phyloP scores from a whole-genome alignment of 805 yeast genomes.

The Jamesozyma gamospora region DNA sequence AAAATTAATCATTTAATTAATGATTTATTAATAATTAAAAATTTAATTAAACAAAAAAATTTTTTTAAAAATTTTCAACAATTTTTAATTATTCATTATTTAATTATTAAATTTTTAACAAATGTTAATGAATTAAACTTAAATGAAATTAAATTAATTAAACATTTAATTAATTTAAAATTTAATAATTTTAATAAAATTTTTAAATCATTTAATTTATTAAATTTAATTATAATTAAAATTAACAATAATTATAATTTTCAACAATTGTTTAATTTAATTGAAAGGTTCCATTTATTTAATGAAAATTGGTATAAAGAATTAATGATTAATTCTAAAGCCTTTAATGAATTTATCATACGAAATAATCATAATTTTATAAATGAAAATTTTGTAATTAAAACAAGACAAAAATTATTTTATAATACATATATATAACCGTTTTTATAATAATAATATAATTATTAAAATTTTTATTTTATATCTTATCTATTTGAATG shows the following conservation, averaged over 20 bases:
- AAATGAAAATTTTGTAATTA: not conserved
- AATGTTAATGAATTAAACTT: not conserved
- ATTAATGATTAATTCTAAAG: slow-evolving; percentile 3
- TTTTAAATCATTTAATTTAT: slow-evolving; percentile 14
- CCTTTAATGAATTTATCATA: slow-evolving; percentile 9
- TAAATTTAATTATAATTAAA: slow-evolving; percentile 4
- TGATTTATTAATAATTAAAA: too few relatives aligned
- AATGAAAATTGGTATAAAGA: slow-evolving; percentile 9
- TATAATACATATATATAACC: not conserved
- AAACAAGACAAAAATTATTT: slow-evolving; percentile 1
- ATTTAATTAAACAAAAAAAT: too few relatives aligned
- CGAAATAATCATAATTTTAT: slow-evolving; percentile 1
- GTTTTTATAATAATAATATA: slow-evolving; percentile 1
- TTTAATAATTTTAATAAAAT: slow-evolving; percentile 15
- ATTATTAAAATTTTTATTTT: not conserved
- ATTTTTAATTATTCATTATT: not conserved
- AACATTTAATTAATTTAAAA: slow-evolving; percentile 6
- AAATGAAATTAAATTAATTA: not conserved
- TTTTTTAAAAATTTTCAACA: not conserved
- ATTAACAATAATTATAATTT: not conserved
- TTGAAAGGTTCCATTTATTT: slow-evolving; percentile 10
- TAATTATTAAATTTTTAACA: slow-evolving; percentile 8
- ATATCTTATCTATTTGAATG: slow-evolving; percentile 12
- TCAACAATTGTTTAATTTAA: slow-evolving; percentile 5
- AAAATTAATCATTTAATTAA: too few relatives aligned